Conservation (phyloP, 192 early-diverging fungal genomes). For the Dimargaris xerosporica region DNA sequence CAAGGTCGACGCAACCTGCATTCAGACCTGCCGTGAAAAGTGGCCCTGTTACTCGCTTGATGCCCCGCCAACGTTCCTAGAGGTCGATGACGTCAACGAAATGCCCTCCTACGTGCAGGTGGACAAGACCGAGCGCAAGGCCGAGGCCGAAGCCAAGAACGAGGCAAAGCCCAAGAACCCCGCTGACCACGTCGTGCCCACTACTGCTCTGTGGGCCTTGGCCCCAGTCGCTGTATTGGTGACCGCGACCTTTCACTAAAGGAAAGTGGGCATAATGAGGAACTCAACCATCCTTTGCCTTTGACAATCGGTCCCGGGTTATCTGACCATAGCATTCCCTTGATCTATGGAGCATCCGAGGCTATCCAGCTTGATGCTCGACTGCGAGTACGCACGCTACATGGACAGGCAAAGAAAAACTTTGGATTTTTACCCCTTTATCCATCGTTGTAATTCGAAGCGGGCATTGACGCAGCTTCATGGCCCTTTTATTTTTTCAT, state of each 20-base stretch:
- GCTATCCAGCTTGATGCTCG: too few relatives aligned
- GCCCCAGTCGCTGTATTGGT: background rate
- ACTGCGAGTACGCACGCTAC: too few relatives aligned
- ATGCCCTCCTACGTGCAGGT: slow-evolving; percentile 16
- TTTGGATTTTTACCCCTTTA: background rate
- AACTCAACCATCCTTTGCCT: too few relatives aligned
- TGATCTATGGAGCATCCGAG: too few relatives aligned
- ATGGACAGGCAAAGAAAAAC: too few relatives aligned
- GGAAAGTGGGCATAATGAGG: too few relatives aligned
- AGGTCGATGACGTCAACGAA: slow-evolving; percentile 10
- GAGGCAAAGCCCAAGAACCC: background rate
- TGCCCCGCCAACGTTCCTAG: slow-evolving; percentile 29
- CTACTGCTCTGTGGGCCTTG: background rate
- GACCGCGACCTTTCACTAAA: background rate
- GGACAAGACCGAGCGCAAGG: background rate
- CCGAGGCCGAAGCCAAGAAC: background rate
- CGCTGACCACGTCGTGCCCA: background rate
- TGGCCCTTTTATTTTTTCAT: background rate
- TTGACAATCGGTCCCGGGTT: too few relatives aligned
- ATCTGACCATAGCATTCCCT: too few relatives aligned
- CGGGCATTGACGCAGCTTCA: background rate
- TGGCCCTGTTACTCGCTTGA: slow-evolving; percentile 30
- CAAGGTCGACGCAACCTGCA: slow-evolving; percentile 16
- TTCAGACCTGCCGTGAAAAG: slow-evolving; percentile 18
- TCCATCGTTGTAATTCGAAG: background rate